These are phyloP conservation scores for Lavandula angustifolia DNA, from an alignment of 257 asterid species.

Conservation along the genomic window DNA sequence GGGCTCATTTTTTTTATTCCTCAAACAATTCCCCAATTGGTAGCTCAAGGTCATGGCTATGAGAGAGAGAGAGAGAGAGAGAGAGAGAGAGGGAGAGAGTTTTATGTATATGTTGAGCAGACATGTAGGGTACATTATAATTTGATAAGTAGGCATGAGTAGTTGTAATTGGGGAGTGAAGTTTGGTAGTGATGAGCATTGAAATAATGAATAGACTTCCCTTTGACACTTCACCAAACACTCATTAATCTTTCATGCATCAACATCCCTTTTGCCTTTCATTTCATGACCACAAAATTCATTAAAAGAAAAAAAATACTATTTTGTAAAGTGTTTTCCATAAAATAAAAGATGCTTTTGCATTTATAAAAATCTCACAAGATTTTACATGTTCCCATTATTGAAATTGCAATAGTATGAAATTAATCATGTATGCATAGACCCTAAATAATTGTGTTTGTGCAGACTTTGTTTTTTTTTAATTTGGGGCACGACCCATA, in stretches of 20 bases:
- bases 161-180: constrained; percentile 35
- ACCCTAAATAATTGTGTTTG: neutral
- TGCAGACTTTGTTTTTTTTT: neutral
- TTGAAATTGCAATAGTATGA: neutral
- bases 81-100: constrained; percentile 17
- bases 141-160: constrained; percentile 36
- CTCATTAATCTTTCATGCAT: constrained; percentile 32
- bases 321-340: constrained; percentile 15
- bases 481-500: neutral
- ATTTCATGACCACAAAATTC: constrained; percentile 30
- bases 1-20: neutral
- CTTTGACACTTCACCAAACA: constrained; percentile 51
- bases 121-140: constrained; percentile 48
- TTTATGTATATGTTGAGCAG: constrained; percentile 27
- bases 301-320: no score
- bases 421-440: neutral
- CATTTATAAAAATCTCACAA: constrained; percentile 15
- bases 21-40: constrained; percentile 21
- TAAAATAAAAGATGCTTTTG: constrained; percentile 5
- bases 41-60: neutral
- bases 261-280: constrained; percentile 47
- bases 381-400: neutral
- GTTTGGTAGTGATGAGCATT: constrained; percentile 21
- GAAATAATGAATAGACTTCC: constrained; percentile 34
- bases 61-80: neutral